Base-by-base conservation (phyloP, 768 basidiomycete species). In the Rhizopogon vesiculosus region DNA sequence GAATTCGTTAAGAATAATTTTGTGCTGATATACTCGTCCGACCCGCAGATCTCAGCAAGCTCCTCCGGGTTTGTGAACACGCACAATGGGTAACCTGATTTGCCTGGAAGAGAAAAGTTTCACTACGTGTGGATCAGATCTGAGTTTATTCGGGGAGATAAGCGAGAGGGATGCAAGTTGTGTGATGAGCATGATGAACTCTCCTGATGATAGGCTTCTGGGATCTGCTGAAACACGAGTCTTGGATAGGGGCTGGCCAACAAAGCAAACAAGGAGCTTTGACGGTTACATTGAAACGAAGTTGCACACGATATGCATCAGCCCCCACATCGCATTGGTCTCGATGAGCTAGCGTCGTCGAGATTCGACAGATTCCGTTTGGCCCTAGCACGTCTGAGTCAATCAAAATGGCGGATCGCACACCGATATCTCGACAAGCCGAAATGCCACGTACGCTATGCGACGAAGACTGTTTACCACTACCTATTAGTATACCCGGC, bases 1-100 rank as follows among this genome's bases (percentile, higher is more conserved):
- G 96, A 98, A 70, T 84, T 91, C 19, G 87, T 99, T 61, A 99
- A 98, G 85, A 98, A 96, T 71, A 98, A 99, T 74, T 99, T 99
- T 71, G 94, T 95, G 44, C 76, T 99, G 49, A 96, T 99, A 44
- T 99, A 99, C 64, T 70, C 69, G 51, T 64, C 42, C 80, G 79
- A 82, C 10, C 78, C 78, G 60, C 75, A 72, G 3, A 79, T 54
- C 28, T 62, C 53, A 7, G 54, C 44, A 1, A 67, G 52, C 29
- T 66, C 60, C 2, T 55, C 50, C 19, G 55, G 39, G 40, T 55
- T 51, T 3, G 63, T 58, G 64, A 74, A 80, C 60, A 73, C 78
- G 25, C 66, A 62, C n/a, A 80, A 56, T 10, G 76, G 72, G 58
- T 72, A 73, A 15, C 73, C 69, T 0, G 79, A 78, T 65, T 64